Percentiles rank a stretch among this genome's conserved stretches.
phyloP scores from a whole-genome alignment of 345 rosid genomes.

The Chamaenerion angustifolium region DNA sequence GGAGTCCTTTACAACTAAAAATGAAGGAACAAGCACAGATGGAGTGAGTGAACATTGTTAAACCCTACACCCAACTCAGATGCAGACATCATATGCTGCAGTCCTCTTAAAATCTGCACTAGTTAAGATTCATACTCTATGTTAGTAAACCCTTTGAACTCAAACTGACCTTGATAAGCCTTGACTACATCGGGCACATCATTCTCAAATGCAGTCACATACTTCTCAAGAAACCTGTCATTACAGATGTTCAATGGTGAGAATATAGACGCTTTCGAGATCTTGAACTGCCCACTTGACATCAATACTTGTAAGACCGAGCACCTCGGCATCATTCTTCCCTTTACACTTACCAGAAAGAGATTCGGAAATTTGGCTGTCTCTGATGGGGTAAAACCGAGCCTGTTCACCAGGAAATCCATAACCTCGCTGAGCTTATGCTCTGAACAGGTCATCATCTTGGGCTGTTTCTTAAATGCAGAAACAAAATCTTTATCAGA shows the following conservation, averaged over 20 bases:
- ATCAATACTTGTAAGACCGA: slow-evolving; percentile 9
- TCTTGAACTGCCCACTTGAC: slow-evolving; percentile 11
- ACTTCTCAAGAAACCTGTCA: slow-evolving; percentile 7
- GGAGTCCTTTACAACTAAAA: too few species aligned
- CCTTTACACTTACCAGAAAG: slow-evolving; percentile 13
- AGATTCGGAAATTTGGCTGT: slow-evolving; percentile 16
- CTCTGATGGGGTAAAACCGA: slow-evolving; percentile 13
- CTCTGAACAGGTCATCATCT: slow-evolving; percentile 8
- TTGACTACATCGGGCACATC: slow-evolving; percentile 10
- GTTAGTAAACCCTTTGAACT: not conserved
- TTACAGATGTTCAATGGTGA: not conserved
- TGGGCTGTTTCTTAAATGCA: slow-evolving; percentile 17
- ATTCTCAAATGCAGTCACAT: slow-evolving; percentile 7
- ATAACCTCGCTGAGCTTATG: slow-evolving; percentile 12
- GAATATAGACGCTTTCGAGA: not conserved
- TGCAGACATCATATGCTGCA: too few species aligned
- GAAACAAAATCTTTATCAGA: slow-evolving; percentile 13
- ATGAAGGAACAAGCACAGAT: too few species aligned
- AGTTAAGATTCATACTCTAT: too few species aligned
- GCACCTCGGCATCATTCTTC: slow-evolving; percentile 18
- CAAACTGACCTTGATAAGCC: slow-evolving; percentile 8
- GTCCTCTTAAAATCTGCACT: too few species aligned
- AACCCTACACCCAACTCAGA: too few species aligned
- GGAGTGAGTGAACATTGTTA: too few species aligned
- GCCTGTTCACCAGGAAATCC: slow-evolving; percentile 14